Conservation (phyloP, 345 rosid genomes). For the Eucalyptus brandiana region DNA sequence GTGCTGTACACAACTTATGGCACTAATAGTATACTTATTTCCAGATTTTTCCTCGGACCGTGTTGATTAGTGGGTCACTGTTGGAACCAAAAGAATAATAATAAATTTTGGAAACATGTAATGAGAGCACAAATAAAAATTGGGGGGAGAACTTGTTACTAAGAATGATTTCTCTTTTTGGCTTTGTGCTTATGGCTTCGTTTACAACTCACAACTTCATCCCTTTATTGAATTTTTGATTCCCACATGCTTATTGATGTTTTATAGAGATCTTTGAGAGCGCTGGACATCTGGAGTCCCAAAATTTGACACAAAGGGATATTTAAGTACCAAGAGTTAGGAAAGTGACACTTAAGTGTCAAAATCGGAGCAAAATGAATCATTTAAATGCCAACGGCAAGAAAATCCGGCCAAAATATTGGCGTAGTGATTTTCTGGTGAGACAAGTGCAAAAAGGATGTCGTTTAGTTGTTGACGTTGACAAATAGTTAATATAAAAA, state of each 20-base stretch:
- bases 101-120: neutral
- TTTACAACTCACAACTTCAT: neutral
- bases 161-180: neutral
- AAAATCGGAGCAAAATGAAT: fast-evolving
- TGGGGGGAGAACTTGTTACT: neutral
- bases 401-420: fast-evolving
- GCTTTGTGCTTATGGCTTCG: neutral
- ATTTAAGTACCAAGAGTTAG: fast-evolving
- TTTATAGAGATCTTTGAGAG: neutral
- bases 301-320: fast-evolving
- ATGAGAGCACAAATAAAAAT: neutral
- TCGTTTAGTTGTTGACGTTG: fast-evolving
- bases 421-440: fast-evolving
- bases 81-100: neutral
- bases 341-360: fast-evolving
- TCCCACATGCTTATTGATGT: neutral
- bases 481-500: too few relatives aligned
- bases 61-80: neutral
- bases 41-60: neutral
- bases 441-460: fast-evolving
- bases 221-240: neutral
- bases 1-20: too few relatives aligned
- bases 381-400: fast-evolving
- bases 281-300: fast-evolving
- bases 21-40: too few relatives aligned